phyloP scores from a whole-genome alignment of 1,139 yeast genomes.

The Pneumocystis wakefieldiae region DNA sequence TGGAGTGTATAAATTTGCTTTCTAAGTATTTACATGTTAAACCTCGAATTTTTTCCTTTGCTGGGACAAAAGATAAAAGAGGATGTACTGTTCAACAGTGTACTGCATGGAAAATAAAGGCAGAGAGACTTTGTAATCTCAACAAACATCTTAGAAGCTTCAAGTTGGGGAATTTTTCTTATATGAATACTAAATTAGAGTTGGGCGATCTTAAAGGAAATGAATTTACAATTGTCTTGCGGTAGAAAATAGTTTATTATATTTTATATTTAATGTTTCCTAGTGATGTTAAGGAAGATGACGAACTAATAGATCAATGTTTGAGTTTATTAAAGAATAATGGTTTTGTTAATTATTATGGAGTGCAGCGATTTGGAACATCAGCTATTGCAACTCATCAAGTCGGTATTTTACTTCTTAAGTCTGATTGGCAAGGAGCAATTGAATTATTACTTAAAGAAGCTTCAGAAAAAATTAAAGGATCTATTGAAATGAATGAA shows the following conservation, averaged over 20 bases:
- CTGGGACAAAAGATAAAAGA: constrained; percentile 94
- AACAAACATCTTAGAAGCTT: constrained; percentile 73
- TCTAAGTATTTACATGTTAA: constrained; percentile 62
- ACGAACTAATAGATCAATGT: constrained; percentile 34
- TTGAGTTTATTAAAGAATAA: constrained; percentile 40
- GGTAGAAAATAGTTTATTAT: constrained; percentile 38
- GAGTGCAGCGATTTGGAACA: constrained; percentile 96
- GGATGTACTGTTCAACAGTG: constrained; percentile 86
- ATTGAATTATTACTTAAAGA: constrained; percentile 66
- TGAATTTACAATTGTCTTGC: constrained; percentile 68
- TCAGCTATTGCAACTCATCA: constrained; percentile 82
- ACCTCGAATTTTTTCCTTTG: constrained; percentile 53
- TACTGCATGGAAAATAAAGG: constrained; percentile 53
- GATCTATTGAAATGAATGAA: constrained; percentile 29
- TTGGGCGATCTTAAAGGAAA: constrained; percentile 81
- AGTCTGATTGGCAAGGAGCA: constrained; percentile 66
- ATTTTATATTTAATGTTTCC: constrained; percentile 9
- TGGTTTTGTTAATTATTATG: constrained; percentile 87
- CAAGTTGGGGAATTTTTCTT: constrained; percentile 24
- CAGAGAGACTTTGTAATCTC: constrained; percentile 63
- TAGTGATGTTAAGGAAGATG: constrained; percentile 10
- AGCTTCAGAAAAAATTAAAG: constrained; percentile 32
- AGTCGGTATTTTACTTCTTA: constrained; percentile 57
- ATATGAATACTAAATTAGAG: constrained; percentile 45
- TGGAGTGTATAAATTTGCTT: constrained; percentile 76